Percentiles rank a stretch among this genome's conserved stretches.
Conservation (phyloP, 148 eudicot genomes). For the Cornus kousa region DNA sequence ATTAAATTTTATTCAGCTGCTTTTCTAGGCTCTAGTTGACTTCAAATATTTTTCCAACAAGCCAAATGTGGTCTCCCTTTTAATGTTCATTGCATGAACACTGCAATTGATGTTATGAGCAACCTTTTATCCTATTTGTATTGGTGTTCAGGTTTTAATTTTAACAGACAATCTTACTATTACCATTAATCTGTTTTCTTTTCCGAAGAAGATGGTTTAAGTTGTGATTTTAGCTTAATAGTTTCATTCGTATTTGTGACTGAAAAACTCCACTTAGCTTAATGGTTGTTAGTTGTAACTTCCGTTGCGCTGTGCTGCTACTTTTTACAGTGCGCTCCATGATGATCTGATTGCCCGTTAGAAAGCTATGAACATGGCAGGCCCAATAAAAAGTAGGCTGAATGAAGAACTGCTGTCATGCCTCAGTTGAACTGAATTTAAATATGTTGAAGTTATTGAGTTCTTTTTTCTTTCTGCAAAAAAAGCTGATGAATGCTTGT, state of each 20-base stretch:
- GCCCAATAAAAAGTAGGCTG: neutral
- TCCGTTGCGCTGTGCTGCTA: neutral
- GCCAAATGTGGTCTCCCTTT: neutral
- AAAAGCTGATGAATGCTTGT: too few species aligned
- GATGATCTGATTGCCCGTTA: neutral
- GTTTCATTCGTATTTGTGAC: neutral
- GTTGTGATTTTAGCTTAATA: neutral
- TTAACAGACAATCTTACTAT: neutral
- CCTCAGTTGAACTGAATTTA: neutral
- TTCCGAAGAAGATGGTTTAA: neutral
- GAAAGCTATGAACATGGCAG: neutral
- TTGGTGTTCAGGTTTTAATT: neutral
- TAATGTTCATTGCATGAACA: neutral
- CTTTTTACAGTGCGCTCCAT: neutral
- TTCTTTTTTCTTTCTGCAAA: neutral
- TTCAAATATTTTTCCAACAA: too few species aligned
- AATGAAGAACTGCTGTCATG: neutral
- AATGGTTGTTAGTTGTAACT: neutral
- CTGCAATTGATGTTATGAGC: neutral
- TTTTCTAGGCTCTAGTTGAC: too few species aligned
- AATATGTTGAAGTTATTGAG: neutral
- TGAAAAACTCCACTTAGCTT: neutral
- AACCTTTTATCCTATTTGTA: neutral
- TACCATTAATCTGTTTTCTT: neutral
- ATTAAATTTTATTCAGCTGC: neutral